These are phyloP conservation scores for Chlamydomonas asymmetrica DNA, from an alignment of 139 green algal genomes.

Conservation along the genomic window DNA sequence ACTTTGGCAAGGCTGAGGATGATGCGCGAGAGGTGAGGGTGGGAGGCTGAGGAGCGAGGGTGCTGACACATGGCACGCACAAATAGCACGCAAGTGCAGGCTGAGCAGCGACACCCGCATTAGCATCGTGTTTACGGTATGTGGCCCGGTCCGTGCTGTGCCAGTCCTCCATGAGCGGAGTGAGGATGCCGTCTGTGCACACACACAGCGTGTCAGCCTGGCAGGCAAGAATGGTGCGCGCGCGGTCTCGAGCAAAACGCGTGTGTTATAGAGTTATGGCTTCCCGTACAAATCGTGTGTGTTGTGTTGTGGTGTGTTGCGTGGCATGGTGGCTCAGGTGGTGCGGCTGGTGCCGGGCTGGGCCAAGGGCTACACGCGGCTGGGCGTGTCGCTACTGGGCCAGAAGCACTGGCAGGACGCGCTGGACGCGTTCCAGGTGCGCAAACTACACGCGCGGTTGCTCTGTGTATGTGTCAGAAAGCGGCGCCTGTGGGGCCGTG, in stretches of 20 bases:
- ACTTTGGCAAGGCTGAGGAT: conserved; percentile 44
- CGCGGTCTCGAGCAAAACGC: not conserved
- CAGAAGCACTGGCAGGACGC: conserved; percentile 39
- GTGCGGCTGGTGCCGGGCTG: conserved; percentile 31
- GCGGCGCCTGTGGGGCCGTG: too few species aligned
- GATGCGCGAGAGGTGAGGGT: conserved; percentile 21
- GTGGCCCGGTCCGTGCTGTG: too few species aligned
- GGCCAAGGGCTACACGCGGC: conserved; percentile 42
- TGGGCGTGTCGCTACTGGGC: conserved; percentile 46
- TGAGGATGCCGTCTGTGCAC: too few species aligned
- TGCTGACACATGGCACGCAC: too few species aligned
- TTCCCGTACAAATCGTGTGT: not conserved
- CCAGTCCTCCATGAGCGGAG: too few species aligned
- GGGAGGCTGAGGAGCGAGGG: not conserved
- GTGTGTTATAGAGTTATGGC: not conserved
- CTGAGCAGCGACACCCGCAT: too few species aligned
- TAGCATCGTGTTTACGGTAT: not conserved
- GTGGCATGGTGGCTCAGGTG: not conserved
- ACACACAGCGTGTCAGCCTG: not conserved
- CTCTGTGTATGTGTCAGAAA: too few species aligned
- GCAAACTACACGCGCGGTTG: too few species aligned
- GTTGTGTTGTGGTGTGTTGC: not conserved
- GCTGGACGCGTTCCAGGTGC: conserved; percentile 40
- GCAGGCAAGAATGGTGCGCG: not conserved
- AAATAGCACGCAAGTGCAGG: too few species aligned